phyloP scores from a whole-genome alignment of 169 alveolate species.

The Plasmodium vinckei region DNA sequence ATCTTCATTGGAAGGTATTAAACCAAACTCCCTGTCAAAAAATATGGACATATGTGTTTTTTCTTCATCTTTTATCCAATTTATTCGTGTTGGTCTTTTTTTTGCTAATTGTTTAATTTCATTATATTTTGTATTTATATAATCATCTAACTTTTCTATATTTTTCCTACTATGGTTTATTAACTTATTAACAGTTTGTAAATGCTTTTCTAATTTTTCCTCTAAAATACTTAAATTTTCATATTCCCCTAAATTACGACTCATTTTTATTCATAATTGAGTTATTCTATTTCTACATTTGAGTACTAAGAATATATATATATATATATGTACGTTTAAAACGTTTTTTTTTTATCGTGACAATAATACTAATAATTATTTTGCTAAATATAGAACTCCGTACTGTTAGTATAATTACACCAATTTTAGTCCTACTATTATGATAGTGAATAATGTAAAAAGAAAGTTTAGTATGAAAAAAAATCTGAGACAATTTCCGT shows the following conservation, averaged over 20 bases:
- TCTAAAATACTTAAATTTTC: slow-evolving; percentile 28
- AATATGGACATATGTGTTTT: slow-evolving; percentile 68
- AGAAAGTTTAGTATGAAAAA: no score
- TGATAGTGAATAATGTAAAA: no score
- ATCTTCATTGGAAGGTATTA: slow-evolving; percentile 68
- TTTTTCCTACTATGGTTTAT: slow-evolving; percentile 19
- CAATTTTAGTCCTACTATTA: no score
- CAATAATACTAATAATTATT: no score
- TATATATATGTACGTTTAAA: neutral
- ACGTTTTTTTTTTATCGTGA: neutral
- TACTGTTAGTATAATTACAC: no score
- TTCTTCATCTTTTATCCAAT: slow-evolving; percentile 35
- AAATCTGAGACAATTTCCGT: no score
- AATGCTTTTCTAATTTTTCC: slow-evolving; percentile 12
- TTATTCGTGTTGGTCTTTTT: slow-evolving; percentile 56
- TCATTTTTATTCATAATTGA: slow-evolving; percentile 8
- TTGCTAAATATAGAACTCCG: no score
- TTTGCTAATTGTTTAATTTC: slow-evolving; percentile 64
- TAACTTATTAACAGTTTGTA: slow-evolving; percentile 15
- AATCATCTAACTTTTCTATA: slow-evolving; percentile 55
- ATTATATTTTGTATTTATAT: slow-evolving; percentile 51
- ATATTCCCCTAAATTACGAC: slow-evolving; percentile 9
- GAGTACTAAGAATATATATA: no score
- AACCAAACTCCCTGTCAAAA: slow-evolving; percentile 43
- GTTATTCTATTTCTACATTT: neutral